Conservation (phyloP, 768 basidiomycete genomes). For the Tremella yokohamensis region DNA sequence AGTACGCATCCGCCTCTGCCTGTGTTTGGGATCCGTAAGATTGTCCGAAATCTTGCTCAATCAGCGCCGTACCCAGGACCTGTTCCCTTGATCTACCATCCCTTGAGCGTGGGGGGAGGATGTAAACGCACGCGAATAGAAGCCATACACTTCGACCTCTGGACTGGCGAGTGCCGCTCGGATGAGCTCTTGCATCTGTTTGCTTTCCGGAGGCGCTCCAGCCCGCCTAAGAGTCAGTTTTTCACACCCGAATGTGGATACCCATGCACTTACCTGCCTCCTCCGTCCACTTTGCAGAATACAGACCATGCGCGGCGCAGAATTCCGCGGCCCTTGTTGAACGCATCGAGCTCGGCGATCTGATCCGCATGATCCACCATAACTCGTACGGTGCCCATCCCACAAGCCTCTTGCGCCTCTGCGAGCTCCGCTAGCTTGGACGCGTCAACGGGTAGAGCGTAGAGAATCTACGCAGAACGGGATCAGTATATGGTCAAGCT, state of each 20-base stretch:
- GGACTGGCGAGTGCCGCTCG: slow-evolving; percentile 58
- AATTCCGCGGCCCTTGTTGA: slow-evolving; percentile 45
- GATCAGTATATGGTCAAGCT: too few species aligned
- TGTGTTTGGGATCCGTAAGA: slow-evolving; percentile 71
- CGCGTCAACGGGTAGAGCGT: slow-evolving; percentile 66
- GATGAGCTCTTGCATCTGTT: slow-evolving; percentile 60
- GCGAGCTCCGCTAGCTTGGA: slow-evolving; percentile 73
- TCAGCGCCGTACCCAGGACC: too few species aligned
- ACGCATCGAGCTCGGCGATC: slow-evolving; percentile 62
- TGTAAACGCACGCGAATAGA: slow-evolving; percentile 76
- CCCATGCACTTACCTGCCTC: slow-evolving; percentile 61
- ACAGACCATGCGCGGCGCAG: slow-evolving; percentile 62
- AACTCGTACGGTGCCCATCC: slow-evolving; percentile 64
- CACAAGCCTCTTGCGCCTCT: slow-evolving; percentile 59
- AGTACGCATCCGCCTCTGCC: slow-evolving; percentile 62
- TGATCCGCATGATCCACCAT: slow-evolving; percentile 75
- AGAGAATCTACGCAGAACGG: slow-evolving; percentile 78
- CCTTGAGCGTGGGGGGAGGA: background rate
- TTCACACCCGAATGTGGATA: too few species aligned
- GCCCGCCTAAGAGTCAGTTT: slow-evolving; percentile 74
- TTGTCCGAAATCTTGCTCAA: slow-evolving; percentile 34
- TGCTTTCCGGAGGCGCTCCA: slow-evolving; percentile 60
- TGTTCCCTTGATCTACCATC: background rate
- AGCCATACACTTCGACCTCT: slow-evolving; percentile 65
- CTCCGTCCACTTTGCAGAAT: slow-evolving; percentile 77